Percentiles rank a stretch among this genome's conserved stretches.
phyloP scores from a whole-genome alignment of 768 basidiomycete genomes.

The Kwoniella dendrophila region DNA sequence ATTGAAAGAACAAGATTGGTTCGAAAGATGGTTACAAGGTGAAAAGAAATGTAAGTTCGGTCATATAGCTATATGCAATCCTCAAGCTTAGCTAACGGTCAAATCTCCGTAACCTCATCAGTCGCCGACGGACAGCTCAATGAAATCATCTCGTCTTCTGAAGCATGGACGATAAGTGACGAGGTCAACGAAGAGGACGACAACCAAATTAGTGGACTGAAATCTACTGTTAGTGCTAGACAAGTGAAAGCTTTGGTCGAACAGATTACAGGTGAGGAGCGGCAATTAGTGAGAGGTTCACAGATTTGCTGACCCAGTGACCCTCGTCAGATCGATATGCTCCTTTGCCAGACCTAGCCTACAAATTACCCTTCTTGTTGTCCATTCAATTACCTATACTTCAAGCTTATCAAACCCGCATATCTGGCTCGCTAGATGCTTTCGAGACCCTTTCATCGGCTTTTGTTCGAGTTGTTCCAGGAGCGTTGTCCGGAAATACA shows the following conservation, averaged over 20 bases:
- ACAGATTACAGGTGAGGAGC: slow-evolving; percentile 76
- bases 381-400: slow-evolving; percentile 83
- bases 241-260: slow-evolving; percentile 81
- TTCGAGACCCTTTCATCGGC: slow-evolving; percentile 89
- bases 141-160: slow-evolving; percentile 73
- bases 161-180: slow-evolving; percentile 83
- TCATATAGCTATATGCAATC: no score
- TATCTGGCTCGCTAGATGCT: slow-evolving; percentile 83
- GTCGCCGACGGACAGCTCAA: slow-evolving; percentile 87
- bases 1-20: slow-evolving; percentile 83
- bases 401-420: slow-evolving; percentile 72
- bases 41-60: slow-evolving; percentile 81
- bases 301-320: background rate
- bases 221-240: slow-evolving; percentile 80
- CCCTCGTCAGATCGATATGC: slow-evolving; percentile 77
- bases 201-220: slow-evolving; percentile 58
- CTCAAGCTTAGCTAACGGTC: background rate
- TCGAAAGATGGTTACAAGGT: slow-evolving; percentile 82
- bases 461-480: slow-evolving; percentile 87
- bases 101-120: slow-evolving; percentile 58
- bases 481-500: slow-evolving; percentile 70
- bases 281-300: background rate
- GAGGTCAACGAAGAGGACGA: slow-evolving; percentile 62
- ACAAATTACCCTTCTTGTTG: slow-evolving; percentile 81
- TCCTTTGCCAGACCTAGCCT: slow-evolving; percentile 73